These are phyloP conservation scores for Cyathus striatus DNA, from an alignment of 768 basidiomycete species.

Conservation along the genomic window DNA sequence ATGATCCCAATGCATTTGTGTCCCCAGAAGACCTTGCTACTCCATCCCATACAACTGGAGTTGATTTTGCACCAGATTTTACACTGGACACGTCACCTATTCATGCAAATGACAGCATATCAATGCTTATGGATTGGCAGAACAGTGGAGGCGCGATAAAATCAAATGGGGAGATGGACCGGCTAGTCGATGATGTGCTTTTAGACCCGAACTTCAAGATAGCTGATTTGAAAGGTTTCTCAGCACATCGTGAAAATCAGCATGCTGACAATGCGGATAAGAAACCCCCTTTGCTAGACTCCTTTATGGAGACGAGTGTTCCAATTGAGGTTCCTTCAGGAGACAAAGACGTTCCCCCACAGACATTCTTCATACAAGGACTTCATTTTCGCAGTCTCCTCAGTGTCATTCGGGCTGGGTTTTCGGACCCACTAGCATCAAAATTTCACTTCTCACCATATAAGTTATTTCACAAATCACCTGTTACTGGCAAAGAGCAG, in stretches of 20 bases:
- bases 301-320: constrained; percentile 8
- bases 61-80: not conserved
- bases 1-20: constrained; percentile 16
- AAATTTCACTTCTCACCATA: constrained; percentile 19
- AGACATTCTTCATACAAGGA: constrained; percentile 11
- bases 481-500: constrained; percentile 2
- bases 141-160: constrained; percentile 3
- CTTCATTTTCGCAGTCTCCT: constrained; percentile 13
- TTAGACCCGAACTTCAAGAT: not conserved
- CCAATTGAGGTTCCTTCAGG: constrained; percentile 6
- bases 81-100: constrained; percentile 10
- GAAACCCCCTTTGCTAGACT: constrained; percentile 1
- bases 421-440: constrained; percentile 5
- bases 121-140: constrained; percentile 17
- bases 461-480: constrained; percentile 8
- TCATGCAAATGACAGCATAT: constrained; percentile 8
- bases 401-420: constrained; percentile 17
- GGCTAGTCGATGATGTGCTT: not conserved
- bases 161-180: not conserved
- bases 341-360: not conserved
- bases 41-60: not conserved
- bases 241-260: constrained; percentile 8
- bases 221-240: constrained; percentile 2
- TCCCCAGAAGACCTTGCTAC: not conserved
- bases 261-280: constrained; percentile 7